Percentiles rank a stretch among this genome's conserved stretches.
These are phyloP conservation scores for Punica granatum DNA, from an alignment of 345 rosid genomes.

Conservation along the genomic window DNA sequence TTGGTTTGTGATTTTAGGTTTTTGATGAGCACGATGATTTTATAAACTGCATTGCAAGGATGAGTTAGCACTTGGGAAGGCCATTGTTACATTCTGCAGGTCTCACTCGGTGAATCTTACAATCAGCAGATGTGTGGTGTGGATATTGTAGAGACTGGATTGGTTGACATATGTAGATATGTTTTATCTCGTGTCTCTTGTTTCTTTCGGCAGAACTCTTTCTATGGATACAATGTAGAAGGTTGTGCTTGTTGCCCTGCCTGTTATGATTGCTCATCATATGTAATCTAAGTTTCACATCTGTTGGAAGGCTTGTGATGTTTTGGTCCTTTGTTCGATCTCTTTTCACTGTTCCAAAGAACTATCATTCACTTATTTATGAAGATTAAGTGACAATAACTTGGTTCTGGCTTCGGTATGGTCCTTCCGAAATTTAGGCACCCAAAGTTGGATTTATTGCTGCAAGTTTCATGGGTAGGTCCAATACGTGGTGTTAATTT, in stretches of 20 bases:
- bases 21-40: no score
- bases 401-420: no score
- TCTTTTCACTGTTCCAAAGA: no score
- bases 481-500: no score
- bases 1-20: no score
- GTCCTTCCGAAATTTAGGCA: no score
- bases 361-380: no score
- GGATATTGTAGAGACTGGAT: not conserved
- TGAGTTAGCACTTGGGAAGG: constrained; percentile 8
- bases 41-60: not conserved
- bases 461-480: no score
- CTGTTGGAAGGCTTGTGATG: no score
- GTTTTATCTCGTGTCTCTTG: not conserved
- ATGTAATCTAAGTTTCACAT: not conserved
- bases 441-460: no score
- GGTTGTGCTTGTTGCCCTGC: not conserved
- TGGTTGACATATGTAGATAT: not conserved
- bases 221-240: not conserved
- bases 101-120: not conserved
- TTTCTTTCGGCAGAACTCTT: not conserved
- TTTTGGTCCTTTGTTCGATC: no score
- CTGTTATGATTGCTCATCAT: not conserved
- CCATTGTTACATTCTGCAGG: constrained; percentile 6
- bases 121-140: not conserved
- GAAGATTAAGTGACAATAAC: no score